phyloP scores from a whole-genome alignment of 2,329 filamentous ascomycete species.

The Ascochyta pisi region DNA sequence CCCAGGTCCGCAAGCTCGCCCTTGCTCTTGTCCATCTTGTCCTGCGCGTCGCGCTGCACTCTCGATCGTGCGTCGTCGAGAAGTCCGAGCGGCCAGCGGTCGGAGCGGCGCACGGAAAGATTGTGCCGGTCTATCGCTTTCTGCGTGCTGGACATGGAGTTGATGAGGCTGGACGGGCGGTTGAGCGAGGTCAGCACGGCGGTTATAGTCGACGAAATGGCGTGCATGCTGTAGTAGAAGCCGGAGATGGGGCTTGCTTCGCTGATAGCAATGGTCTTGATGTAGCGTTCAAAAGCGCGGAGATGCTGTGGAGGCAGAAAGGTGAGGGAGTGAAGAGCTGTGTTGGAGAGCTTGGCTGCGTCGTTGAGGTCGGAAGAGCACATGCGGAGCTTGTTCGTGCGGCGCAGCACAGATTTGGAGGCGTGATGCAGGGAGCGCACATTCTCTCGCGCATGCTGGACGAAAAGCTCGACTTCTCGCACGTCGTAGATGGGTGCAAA shows the following conservation, averaged over 20 bases:
- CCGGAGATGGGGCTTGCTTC: conserved; percentile 75
- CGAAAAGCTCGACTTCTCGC: conserved; percentile 89
- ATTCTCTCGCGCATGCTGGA: conserved; percentile 88
- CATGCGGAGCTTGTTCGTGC: conserved; percentile 76
- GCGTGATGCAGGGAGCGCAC: conserved; percentile 84
- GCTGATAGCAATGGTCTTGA: conserved; percentile 67
- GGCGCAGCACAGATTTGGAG: conserved; percentile 80
- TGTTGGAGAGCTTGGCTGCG: conserved; percentile 63
- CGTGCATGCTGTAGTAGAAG: conserved; percentile 78
- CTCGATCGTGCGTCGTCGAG: conserved; percentile 87
- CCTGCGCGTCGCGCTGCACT: conserved; percentile 82
- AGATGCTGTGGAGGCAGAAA: conserved; percentile 75
- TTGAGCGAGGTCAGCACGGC: conserved; percentile 81
- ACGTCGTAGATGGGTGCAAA: conserved; percentile 81
- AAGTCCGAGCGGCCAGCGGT: conserved; percentile 80
- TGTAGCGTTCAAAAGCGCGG: conserved; percentile 75
- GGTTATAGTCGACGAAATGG: conserved; percentile 82
- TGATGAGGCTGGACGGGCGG: conserved; percentile 79
- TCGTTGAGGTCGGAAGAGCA: conserved; percentile 72
- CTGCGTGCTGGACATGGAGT: conserved; percentile 74
- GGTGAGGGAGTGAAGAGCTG: conserved; percentile 60
- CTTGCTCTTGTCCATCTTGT: conserved; percentile 74
- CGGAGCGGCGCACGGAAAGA: conserved; percentile 74
- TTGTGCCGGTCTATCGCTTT: conserved; percentile 80
- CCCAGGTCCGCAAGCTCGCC: conserved; percentile 76